Evolutionary conservation across 2,329 filamentous ascomycete species (phyloP), one percentile per base, ranked within the genome.

Genomic region (Alternaria dauci): DNA sequence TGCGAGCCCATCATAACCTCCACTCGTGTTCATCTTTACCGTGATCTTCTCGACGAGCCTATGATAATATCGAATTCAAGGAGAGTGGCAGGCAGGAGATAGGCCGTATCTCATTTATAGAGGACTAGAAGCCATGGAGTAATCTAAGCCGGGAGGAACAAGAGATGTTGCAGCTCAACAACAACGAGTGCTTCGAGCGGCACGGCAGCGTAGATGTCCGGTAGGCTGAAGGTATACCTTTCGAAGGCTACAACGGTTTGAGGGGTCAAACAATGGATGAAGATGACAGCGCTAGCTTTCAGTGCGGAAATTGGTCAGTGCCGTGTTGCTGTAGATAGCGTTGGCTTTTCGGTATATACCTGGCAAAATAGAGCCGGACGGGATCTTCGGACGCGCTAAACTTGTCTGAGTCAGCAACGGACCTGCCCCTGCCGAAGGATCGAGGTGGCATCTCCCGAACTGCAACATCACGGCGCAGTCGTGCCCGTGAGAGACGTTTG

Each of bases 101-200:
- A 6, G 12, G 14, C 6, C 32, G 32, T 14, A 11, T 36, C 14
- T 36, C 32, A 0, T 2, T 16, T 4, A 16, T 12, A 36, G 32
- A 36, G 0, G 12, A 7, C 1, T 1, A 14, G 4, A 36, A 36
- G 0, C 14, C 32, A 16, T 36, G 14, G 32, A 12, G 6, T 36
- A 12, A 36, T 11, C 7, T 71, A 43, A 63, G 58, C 8, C 42
- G n/a, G 2, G 67, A 72, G 58, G 62, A 76, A 1, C 63, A 42
- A 28, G 75, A 74, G 71, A 63, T 68, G 25, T n/a, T 76, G 54
- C 59, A 69, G 38, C 48, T 76, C 60, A 75, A 76, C 43, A 66
- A 62, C 1, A 72, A 74, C 6, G 73, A 75, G 59, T 74, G 70
- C 23, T 65, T 75, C 43, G 69, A 73, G 58, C 14, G 30, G 34